Evolutionary conservation across 2,329 filamentous ascomycete genomes (phyloP).

Genomic region (Penicillium fuscoglaucum): DNA sequence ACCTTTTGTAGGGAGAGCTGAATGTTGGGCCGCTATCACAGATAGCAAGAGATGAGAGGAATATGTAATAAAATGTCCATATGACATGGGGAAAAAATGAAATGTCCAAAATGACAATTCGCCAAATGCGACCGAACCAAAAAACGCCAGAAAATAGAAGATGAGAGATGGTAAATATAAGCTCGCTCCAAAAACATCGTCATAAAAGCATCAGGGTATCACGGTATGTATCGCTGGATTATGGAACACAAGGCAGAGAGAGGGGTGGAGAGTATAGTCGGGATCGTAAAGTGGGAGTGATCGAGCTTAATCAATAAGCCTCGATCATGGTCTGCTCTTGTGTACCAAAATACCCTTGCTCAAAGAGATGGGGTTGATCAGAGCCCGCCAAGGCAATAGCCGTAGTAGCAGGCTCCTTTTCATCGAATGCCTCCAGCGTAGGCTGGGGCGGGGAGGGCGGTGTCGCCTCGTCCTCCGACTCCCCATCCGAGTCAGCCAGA

Average conservation of each 20-base stretch:
- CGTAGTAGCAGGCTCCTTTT: slow-evolving; percentile 54
- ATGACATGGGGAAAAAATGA: not conserved
- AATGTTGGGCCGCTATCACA: slow-evolving; percentile 10
- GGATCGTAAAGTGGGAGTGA: slow-evolving; percentile 6
- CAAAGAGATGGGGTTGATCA: slow-evolving; percentile 47
- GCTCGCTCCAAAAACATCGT: slow-evolving; percentile 14
- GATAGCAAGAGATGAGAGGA: slow-evolving; percentile 14
- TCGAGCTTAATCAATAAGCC: slow-evolving; percentile 43
- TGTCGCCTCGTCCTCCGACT: slow-evolving; percentile 70
- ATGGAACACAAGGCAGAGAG: slow-evolving; percentile 24
- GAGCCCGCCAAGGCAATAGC: slow-evolving; percentile 40
- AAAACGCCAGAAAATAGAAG: slow-evolving; percentile 26
- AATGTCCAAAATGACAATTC: not conserved
- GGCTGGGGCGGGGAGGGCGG: slow-evolving; percentile 66
- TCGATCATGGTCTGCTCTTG: slow-evolving; percentile 49
- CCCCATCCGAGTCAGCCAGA: slow-evolving; percentile 63
- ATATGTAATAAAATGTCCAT: not conserved
- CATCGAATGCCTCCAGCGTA: slow-evolving; percentile 60
- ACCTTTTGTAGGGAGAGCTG: slow-evolving; percentile 23
- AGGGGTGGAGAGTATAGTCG: not conserved
- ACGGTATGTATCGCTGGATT: slow-evolving; percentile 17
- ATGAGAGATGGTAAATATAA: slow-evolving; percentile 7
- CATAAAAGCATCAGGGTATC: slow-evolving; percentile 26
- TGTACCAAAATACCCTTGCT: slow-evolving; percentile 52
- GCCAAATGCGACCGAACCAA: slow-evolving; percentile 10